These are phyloP conservation scores for Beauveria brongniartii DNA, from an alignment of 2,329 filamentous ascomycete species.

Conservation along the genomic window DNA sequence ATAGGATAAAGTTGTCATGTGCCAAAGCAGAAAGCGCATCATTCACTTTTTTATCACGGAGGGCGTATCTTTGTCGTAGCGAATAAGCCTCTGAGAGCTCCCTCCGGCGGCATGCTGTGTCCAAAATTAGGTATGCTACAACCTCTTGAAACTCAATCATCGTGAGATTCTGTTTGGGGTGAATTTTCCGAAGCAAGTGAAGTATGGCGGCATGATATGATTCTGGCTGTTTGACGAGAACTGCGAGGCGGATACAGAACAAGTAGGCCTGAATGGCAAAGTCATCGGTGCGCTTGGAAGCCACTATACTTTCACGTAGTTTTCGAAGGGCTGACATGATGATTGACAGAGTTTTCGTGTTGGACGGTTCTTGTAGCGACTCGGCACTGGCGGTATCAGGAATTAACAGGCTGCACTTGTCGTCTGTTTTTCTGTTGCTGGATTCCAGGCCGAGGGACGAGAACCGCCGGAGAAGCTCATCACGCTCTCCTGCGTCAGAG, in stretches of 20 bases:
- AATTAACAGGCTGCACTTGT: not conserved
- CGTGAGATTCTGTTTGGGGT: constrained; percentile 59
- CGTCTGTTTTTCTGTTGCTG: not conserved
- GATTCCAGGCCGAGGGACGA: constrained; percentile 43
- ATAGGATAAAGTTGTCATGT: constrained; percentile 74
- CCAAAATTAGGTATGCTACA: constrained; percentile 72
- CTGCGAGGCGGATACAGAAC: constrained; percentile 78
- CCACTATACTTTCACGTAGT: constrained; percentile 81
- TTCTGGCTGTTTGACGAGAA: constrained; percentile 74
- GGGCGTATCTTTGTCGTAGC: constrained; percentile 51
- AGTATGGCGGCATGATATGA: constrained; percentile 84
- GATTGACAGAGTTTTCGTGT: constrained; percentile 58
- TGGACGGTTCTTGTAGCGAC: constrained; percentile 19
- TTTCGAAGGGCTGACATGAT: constrained; percentile 84
- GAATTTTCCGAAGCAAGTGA: constrained; percentile 66
- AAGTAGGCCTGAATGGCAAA: constrained; percentile 88
- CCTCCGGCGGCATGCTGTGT: constrained; percentile 76
- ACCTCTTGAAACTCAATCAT: constrained; percentile 70
- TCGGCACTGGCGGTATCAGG: constrained; percentile 7
- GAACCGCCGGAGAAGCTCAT: constrained; percentile 69
- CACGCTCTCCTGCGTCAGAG: constrained; percentile 60
- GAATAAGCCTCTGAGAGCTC: constrained; percentile 67
- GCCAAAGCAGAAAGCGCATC: constrained; percentile 61
- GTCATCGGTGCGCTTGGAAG: constrained; percentile 63
- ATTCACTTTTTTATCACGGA: constrained; percentile 62